Base-by-base conservation (phyloP, 371 early-diverging fungal genomes). In the Parasitella parasitica region DNA sequence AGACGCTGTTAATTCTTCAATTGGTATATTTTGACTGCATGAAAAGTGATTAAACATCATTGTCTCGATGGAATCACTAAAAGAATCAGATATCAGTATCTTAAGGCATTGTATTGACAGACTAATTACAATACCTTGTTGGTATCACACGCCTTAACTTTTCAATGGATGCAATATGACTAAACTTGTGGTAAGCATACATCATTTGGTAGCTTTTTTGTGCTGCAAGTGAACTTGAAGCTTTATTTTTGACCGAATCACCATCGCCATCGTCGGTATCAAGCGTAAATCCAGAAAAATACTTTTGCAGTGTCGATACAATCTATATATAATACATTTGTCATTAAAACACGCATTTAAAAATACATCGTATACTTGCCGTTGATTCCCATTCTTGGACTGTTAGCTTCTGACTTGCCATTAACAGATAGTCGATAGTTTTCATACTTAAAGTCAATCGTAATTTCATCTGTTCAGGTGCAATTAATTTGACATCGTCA, bases 231-330 rank as follows among this genome's bases (percentile, higher is more conserved):
- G 72, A 63, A n/a, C 59, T 61, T 3, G 66, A 61, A 6, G 59
- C 22, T 32, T 63, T 49, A 8, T 63, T 61, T 57, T 67, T 68
- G 15, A 24, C 13, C 46, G 24, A 12, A 6, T 12, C 18, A 2
- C 36, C 58, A 7, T 67, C 63, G 15, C 69, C 66, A n/a, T 53
- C 52, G 22, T 65, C 66, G 20, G 60, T 46, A 39, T 63, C 68
- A n/a, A 60, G 66, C 4, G 80, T 75, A 36, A 86, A 86, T 7
- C 84, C 84, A 4, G 85, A 84, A 62, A 88, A 88, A 59, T 88
- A 88, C 50, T 85, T 85, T 73, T 83, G 83, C 6, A 88, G 64
- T 27, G 81, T 80, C 0, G 86, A 79, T n/a, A 81, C 77, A 35
- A 88, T 77, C 86, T 86, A 75, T 22, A 49, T 6, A 11, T n/a